Conservation (phyloP, 192 early-diverging fungal species). For the Gorgonomyces haynaldii region DNA sequence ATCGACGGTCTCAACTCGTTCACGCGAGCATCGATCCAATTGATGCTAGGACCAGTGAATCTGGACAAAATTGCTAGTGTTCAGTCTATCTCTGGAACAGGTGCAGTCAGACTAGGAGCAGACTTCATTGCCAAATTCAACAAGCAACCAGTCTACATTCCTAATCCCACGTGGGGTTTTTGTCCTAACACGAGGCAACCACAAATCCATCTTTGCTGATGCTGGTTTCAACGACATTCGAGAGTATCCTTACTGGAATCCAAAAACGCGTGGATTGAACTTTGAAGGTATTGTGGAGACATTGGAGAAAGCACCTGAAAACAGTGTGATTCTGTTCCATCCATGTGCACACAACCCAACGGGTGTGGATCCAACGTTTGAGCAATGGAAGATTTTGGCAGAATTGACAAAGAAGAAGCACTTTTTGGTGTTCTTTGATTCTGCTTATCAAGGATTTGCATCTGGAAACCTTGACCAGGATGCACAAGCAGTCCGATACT, state of each 20-base stretch:
- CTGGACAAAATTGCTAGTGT: too few species aligned
- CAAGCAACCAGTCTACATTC: slow-evolving; percentile 69
- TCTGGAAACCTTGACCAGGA: slow-evolving; percentile 83
- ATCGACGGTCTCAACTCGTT: slow-evolving; percentile 74
- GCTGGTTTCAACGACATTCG: slow-evolving; percentile 66
- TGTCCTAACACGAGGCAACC: slow-evolving; percentile 50
- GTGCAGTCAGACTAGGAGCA: slow-evolving; percentile 77
- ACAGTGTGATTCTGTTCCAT: slow-evolving; percentile 84
- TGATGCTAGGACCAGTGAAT: slow-evolving; percentile 85
- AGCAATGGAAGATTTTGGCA: slow-evolving; percentile 89
- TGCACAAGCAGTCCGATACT: slow-evolving; percentile 86
- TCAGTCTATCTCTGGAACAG: slow-evolving; percentile 94
- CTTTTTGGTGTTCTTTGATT: slow-evolving; percentile 96
- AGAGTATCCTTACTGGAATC: slow-evolving; percentile 87
- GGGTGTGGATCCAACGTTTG: slow-evolving; percentile 89
- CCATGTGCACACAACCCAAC: slow-evolving; percentile 99
- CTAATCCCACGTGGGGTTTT: slow-evolving; percentile 93
- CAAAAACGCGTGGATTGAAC: slow-evolving; percentile 62
- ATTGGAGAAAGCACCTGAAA: slow-evolving; percentile 46
- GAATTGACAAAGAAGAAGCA: slow-evolving; percentile 50
- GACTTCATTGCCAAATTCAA: slow-evolving; percentile 66
- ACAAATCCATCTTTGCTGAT: slow-evolving; percentile 75
- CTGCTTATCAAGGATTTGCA: slow-evolving; percentile 98
- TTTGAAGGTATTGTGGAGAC: slow-evolving; percentile 59
- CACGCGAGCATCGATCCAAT: slow-evolving; percentile 62